These are phyloP conservation scores for Aspergillus clavatus DNA, from an alignment of 2,329 filamentous ascomycete species.

Conservation along the genomic window DNA sequence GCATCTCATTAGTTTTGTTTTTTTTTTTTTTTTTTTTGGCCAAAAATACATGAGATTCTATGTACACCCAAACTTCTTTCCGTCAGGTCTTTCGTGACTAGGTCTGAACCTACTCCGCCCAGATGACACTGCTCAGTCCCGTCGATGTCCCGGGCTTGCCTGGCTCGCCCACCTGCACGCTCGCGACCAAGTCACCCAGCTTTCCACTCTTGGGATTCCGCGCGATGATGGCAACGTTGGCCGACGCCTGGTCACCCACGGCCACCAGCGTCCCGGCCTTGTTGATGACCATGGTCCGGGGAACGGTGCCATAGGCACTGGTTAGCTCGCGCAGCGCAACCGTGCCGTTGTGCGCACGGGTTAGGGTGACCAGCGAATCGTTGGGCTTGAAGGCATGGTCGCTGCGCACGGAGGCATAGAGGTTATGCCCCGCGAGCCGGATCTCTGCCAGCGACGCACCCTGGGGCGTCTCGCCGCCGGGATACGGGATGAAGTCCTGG, in stretches of 20 bases:
- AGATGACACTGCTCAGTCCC: slow-evolving; percentile 35
- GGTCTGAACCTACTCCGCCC: slow-evolving; percentile 33
- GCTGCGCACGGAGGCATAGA: slow-evolving; percentile 32
- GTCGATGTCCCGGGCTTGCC: slow-evolving; percentile 22
- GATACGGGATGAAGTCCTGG: slow-evolving; percentile 25
- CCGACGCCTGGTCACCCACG: slow-evolving; percentile 59
- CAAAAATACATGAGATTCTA: not conserved
- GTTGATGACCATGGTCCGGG: slow-evolving; percentile 65
- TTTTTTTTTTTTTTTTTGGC: too few relatives aligned
- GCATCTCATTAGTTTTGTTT: not conserved
- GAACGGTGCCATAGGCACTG: slow-evolving; percentile 60
- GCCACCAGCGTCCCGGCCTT: slow-evolving; percentile 59
- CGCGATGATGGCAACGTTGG: slow-evolving; percentile 57
- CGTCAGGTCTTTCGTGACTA: too few relatives aligned
- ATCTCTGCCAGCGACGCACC: slow-evolving; percentile 27
- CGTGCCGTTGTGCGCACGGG: slow-evolving; percentile 55
- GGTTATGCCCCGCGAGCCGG: slow-evolving; percentile 12
- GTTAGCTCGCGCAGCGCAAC: slow-evolving; percentile 54
- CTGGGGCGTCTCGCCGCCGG: slow-evolving; percentile 21
- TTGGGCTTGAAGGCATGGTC: slow-evolving; percentile 25
- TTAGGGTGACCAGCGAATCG: slow-evolving; percentile 29
- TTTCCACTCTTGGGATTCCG: slow-evolving; percentile 57
- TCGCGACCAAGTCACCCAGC: slow-evolving; percentile 44
- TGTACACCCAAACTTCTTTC: not conserved
- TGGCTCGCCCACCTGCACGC: slow-evolving; percentile 26